phyloP scores from a whole-genome alignment of 495 filamentous ascomycete genomes.

The Podospora conica region DNA sequence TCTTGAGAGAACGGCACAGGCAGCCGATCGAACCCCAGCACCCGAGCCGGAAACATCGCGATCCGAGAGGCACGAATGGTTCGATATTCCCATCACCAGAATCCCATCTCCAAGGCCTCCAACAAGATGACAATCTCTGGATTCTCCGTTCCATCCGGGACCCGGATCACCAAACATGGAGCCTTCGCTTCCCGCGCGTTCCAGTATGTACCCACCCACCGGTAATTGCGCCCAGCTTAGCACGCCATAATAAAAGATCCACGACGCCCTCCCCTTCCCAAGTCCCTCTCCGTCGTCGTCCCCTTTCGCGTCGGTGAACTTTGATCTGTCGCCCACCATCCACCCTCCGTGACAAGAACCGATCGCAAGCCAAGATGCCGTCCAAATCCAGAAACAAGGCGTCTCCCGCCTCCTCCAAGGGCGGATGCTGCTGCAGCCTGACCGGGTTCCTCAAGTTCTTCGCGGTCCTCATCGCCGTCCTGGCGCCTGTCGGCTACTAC shows the following conservation, averaged over 20 bases:
- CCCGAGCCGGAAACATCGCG: not conserved
- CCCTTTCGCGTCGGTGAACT: not conserved
- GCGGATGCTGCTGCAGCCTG: slow-evolving; percentile 24
- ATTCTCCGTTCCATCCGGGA: not conserved
- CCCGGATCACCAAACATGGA: not conserved
- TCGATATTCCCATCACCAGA: not conserved
- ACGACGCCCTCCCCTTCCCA: not conserved
- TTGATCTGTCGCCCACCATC: not conserved
- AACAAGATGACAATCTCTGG: not conserved
- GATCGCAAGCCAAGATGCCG: not conserved
- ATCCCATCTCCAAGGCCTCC: not conserved
- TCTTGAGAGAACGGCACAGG: not conserved
- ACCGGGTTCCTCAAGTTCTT: slow-evolving; percentile 46
- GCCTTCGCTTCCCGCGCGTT: not conserved
- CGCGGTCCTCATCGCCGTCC: slow-evolving; percentile 53
- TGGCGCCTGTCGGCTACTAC: slow-evolving; percentile 55
- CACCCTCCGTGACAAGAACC: not conserved
- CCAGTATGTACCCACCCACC: not conserved
- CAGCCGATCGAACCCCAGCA: not conserved
- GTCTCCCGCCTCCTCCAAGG: slow-evolving; percentile 16
- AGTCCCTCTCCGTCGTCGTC: not conserved
- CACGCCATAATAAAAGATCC: not conserved
- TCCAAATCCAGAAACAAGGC: slow-evolving; percentile 2
- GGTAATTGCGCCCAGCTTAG: not conserved
- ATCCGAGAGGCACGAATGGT: slow-evolving; percentile 3